Conservation (phyloP, 768 basidiomycete genomes). For the Hysterangium stoloniferum region DNA sequence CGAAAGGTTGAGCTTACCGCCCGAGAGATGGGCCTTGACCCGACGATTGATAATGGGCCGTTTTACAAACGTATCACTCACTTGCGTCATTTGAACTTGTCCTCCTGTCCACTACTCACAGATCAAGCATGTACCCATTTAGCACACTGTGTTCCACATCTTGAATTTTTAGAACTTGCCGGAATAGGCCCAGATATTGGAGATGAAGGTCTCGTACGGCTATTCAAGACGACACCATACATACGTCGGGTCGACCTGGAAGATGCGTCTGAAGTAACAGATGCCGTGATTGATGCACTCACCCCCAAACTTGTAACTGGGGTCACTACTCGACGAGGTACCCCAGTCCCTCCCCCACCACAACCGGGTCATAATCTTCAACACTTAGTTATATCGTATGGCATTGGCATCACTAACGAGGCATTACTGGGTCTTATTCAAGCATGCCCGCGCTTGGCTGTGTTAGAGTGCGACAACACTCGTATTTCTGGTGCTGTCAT, state of each 20-base stretch:
- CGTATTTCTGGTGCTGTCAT: conserved; percentile 54
- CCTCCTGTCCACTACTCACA: conserved; percentile 62
- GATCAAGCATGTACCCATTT: conserved; percentile 70
- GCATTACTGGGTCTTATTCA: conserved; percentile 58
- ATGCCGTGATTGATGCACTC: conserved; percentile 57
- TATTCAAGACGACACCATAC: conserved; percentile 60
- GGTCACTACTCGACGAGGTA: conserved; percentile 14
- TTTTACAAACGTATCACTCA: conserved; percentile 57
- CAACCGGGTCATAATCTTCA: conserved; percentile 64
- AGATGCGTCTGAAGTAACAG: conserved; percentile 67
- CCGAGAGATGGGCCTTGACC: conserved; percentile 57
- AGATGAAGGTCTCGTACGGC: conserved; percentile 64
- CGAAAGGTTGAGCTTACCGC: conserved; percentile 49
- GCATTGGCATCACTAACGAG: conserved; percentile 53
- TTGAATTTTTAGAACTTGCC: conserved; percentile 75
- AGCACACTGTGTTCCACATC: conserved; percentile 56
- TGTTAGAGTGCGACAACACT: conserved; percentile 77
- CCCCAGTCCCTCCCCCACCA: conserved; percentile 18
- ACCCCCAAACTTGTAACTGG: conserved; percentile 35
- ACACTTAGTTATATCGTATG: conserved; percentile 63
- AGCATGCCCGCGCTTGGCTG: conserved; percentile 50
- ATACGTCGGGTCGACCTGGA: conserved; percentile 82
- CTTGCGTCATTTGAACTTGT: conserved; percentile 68
- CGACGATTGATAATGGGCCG: conserved; percentile 34
- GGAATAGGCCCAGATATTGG: conserved; percentile 62